phyloP scores from a whole-genome alignment of 345 rosid genomes.

The Raphanus raphanistrum region DNA sequence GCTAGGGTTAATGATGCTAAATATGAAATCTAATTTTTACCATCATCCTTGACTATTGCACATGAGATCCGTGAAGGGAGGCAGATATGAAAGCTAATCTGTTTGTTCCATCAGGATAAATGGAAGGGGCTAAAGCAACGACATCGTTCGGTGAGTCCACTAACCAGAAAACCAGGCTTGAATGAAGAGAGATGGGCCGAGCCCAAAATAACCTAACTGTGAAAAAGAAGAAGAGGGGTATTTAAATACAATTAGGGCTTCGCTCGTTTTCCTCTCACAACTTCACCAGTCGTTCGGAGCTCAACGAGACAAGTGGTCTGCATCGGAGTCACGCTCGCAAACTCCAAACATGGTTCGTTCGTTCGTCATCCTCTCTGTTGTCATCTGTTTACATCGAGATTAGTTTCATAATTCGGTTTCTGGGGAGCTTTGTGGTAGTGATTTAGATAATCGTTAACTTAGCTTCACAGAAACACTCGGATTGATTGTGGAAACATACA shows the following conservation, averaged over 20 bases:
- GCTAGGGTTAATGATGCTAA: no score
- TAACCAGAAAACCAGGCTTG: background rate
- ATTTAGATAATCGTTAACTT: background rate
- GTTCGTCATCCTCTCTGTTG: background rate
- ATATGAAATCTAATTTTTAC: no score
- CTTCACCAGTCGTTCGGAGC: background rate
- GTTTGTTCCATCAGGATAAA: background rate
- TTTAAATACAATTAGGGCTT: conserved; percentile 34
- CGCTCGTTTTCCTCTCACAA: background rate
- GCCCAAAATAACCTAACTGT: conserved; percentile 9
- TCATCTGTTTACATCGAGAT: background rate
- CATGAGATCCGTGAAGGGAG: background rate
- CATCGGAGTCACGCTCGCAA: conserved; percentile 4
- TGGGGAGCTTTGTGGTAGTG: background rate
- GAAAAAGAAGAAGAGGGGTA: background rate
- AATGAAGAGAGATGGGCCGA: conserved; percentile 24
- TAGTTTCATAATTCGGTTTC: background rate
- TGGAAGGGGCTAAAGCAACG: background rate
- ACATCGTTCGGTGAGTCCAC: background rate
- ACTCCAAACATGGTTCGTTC: conserved; percentile 12
- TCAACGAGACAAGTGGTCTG: background rate
- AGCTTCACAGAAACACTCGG: background rate
- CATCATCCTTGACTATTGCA: no score
- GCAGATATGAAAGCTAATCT: background rate
- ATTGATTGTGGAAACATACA: background rate